A percentile compares a stretch with the other conserved stretches of the same genome.
phyloP scores from a whole-genome alignment of 768 basidiomycete species.

The Gloeopeniophorella convolvens region DNA sequence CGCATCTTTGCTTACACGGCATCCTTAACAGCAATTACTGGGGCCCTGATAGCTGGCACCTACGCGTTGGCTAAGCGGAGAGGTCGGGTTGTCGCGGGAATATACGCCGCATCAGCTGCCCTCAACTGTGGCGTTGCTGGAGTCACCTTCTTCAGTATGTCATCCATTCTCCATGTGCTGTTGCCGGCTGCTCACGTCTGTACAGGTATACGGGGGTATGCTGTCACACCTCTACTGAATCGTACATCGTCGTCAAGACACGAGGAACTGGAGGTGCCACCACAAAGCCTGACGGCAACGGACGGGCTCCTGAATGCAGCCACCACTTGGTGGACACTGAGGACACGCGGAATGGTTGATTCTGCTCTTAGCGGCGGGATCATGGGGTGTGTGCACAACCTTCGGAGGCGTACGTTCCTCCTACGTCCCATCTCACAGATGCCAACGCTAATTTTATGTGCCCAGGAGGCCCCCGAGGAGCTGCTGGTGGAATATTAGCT shows the following conservation, averaged over 20 bases:
- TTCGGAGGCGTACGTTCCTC: conserved; percentile 50
- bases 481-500: conserved; percentile 54
- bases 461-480: conserved; percentile 54
- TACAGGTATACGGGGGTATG: conserved; percentile 68
- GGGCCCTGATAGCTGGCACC: conserved; percentile 40
- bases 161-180: background rate
- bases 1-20: conserved; percentile 26
- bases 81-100: conserved; percentile 38
- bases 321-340: conserved; percentile 46
- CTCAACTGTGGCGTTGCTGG: conserved; percentile 69
- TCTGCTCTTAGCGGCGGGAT: conserved; percentile 66
- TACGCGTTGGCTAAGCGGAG: conserved; percentile 44
- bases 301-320: conserved; percentile 5
- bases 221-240: conserved; percentile 58
- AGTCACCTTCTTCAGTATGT: conserved; percentile 73
- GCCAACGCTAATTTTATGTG: conserved; percentile 4
- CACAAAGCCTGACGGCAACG: conserved; percentile 23
- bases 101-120: conserved; percentile 47
- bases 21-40: conserved; percentile 43
- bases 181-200: background rate
- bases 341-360: conserved; percentile 58
- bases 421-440: background rate
- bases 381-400: conserved; percentile 53
- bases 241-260: conserved; percentile 39
- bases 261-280: conserved; percentile 38